A percentile compares a stretch with the other conserved stretches of the same genome.
These are phyloP conservation scores for Lentinula raphanica DNA, from an alignment of 768 basidiomycete species.

Conservation along the genomic window DNA sequence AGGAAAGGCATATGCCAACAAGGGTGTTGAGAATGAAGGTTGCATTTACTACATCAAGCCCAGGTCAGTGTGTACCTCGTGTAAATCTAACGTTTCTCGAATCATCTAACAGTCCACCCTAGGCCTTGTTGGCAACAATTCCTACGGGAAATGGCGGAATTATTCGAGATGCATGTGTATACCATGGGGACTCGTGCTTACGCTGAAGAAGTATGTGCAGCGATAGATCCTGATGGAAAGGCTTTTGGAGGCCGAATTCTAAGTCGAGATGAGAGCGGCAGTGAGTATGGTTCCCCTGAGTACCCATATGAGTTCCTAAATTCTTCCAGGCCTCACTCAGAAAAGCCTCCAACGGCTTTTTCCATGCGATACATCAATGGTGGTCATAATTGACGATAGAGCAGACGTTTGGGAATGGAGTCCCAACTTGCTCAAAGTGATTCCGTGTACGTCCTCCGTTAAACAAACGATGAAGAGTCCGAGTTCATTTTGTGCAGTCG, in stretches of 20 bases:
- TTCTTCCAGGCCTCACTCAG: conserved; percentile 67
- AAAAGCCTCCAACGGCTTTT: conserved; percentile 91
- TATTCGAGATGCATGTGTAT: conserved; percentile 99
- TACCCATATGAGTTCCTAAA: conserved; percentile 12
- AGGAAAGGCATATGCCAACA: conserved; percentile 38
- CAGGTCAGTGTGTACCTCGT: conserved; percentile 51
- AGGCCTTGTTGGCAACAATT: conserved; percentile 85
- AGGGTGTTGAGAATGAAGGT: conserved; percentile 68
- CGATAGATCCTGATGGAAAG: conserved; percentile 84
- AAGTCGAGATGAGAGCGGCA: conserved; percentile 94
- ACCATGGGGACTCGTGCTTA: conserved; percentile 99
- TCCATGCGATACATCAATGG: conserved; percentile 97
- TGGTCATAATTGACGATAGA: conserved; percentile 97
- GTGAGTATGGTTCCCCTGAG: conserved; percentile 42
- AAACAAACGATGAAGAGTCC: conserved; percentile 11
- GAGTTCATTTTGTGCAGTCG: conserved; percentile 56
- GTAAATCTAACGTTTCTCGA: neutral
- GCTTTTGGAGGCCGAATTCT: conserved; percentile 85
- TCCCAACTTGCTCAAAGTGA: conserved; percentile 93
- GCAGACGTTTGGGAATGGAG: conserved; percentile 99
- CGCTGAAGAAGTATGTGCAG: conserved; percentile 90
- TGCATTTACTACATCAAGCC: conserved; percentile 99
- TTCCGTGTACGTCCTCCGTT: conserved; percentile 66
- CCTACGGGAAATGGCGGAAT: conserved; percentile 59
- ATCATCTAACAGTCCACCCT: conserved; percentile 4